Conservation (phyloP, 805 yeast genomes). For the Debaryomyces prosopidis region DNA sequence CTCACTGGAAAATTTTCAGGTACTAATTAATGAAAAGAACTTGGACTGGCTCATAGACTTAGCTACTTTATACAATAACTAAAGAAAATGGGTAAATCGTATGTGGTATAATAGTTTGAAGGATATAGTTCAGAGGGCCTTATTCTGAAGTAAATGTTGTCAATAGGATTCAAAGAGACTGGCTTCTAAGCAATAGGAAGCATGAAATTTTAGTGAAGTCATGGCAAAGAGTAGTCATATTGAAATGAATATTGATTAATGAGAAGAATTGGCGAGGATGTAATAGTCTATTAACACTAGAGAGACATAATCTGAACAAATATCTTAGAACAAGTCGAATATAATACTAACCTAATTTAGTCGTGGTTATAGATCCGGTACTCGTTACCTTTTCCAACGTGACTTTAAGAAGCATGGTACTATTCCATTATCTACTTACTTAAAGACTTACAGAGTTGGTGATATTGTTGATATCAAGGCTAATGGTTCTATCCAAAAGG, state of each 20-base stretch:
- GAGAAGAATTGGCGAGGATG: not conserved
- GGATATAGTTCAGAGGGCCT: too few relatives aligned
- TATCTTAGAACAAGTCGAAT: not conserved
- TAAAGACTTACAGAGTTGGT: constrained; percentile 97
- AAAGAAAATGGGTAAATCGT: constrained; percentile 30
- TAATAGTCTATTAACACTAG: not conserved
- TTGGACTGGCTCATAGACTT: not conserved
- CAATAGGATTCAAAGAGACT: too few relatives aligned
- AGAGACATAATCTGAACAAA: not conserved
- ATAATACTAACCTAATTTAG: constrained; percentile 27
- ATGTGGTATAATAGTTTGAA: constrained; percentile 14
- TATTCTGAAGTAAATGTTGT: too few relatives aligned
- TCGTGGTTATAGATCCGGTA: constrained; percentile 99
- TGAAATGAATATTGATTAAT: too few relatives aligned
- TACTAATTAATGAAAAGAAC: not conserved
- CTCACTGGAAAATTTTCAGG: not conserved
- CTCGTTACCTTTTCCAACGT: constrained; percentile 99
- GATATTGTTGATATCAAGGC: constrained; percentile 99
- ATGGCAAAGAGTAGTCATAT: too few relatives aligned
- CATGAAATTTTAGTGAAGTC: too few relatives aligned
- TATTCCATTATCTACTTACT: constrained; percentile 91
- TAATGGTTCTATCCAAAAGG: constrained; percentile 98
- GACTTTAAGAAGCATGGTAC: constrained; percentile 98
- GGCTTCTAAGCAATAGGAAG: too few relatives aligned
- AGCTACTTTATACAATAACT: not conserved